Conservation (phyloP, 2,329 filamentous ascomycete species). For the Colletotrichum eleusines region DNA sequence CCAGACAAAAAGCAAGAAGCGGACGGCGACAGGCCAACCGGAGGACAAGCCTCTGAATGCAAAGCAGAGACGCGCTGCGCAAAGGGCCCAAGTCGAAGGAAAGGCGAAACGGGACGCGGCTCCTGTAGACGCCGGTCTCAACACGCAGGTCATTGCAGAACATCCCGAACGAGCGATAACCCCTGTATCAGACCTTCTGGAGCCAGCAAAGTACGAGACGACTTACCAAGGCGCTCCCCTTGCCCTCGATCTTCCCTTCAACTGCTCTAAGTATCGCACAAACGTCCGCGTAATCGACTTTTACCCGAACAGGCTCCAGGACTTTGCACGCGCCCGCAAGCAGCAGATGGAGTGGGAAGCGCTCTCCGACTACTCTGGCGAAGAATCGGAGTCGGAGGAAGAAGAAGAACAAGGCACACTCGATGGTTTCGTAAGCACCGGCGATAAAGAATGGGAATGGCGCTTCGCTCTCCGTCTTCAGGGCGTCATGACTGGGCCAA, state of each 20-base stretch:
- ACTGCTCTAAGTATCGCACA: slow-evolving; percentile 77
- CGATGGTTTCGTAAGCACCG: slow-evolving; percentile 43
- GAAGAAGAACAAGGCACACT: slow-evolving; percentile 44
- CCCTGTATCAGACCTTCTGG: slow-evolving; percentile 55
- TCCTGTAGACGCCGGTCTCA: slow-evolving; percentile 49
- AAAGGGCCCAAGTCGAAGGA: slow-evolving; percentile 21
- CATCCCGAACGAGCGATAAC: slow-evolving; percentile 52
- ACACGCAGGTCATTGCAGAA: slow-evolving; percentile 62
- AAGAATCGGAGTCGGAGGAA: slow-evolving; percentile 47
- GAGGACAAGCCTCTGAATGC: slow-evolving; percentile 43
- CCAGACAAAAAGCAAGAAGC: slow-evolving; percentile 41
- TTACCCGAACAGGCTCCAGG: slow-evolving; percentile 74
- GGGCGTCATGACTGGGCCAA: slow-evolving; percentile 63
- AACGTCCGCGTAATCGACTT: slow-evolving; percentile 86
- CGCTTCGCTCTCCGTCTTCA: slow-evolving; percentile 84
- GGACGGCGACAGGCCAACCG: slow-evolving; percentile 33
- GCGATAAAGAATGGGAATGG: slow-evolving; percentile 78
- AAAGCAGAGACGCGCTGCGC: slow-evolving; percentile 43
- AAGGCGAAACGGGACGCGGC: slow-evolving; percentile 44
- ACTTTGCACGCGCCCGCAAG: slow-evolving; percentile 72
- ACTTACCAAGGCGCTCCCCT: slow-evolving; percentile 54
- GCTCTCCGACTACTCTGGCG: slow-evolving; percentile 60
- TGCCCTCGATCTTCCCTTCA: slow-evolving; percentile 73
- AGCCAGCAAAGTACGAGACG: slow-evolving; percentile 56
- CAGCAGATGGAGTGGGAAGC: slow-evolving; percentile 59